These are phyloP conservation scores for Solanum ahanhuiri DNA, from an alignment of 257 asterid genomes.

Conservation along the genomic window DNA sequence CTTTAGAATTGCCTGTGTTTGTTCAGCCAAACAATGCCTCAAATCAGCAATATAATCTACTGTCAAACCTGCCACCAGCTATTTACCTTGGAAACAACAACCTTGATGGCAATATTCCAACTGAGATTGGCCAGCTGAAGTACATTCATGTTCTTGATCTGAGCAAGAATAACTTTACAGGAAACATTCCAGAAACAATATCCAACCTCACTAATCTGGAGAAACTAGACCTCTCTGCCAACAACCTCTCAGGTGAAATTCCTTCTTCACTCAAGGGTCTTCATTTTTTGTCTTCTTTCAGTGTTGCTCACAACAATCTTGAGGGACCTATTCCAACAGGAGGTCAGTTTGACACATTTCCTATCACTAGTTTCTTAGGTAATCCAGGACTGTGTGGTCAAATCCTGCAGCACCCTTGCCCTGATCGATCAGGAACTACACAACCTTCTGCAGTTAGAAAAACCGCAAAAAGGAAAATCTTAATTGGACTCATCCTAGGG, in stretches of 20 bases:
- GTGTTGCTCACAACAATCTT: slow-evolving; percentile 71
- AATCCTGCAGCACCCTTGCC: slow-evolving; percentile 39
- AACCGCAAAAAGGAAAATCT: slow-evolving; percentile 47
- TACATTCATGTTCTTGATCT: slow-evolving; percentile 63
- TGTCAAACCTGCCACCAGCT: slow-evolving; percentile 76
- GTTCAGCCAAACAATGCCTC: slow-evolving; percentile 80
- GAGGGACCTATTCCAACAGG: slow-evolving; percentile 81
- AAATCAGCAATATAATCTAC: slow-evolving; percentile 67
- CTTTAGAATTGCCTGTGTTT: slow-evolving; percentile 79
- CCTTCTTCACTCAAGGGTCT: slow-evolving; percentile 71
- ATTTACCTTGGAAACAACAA: slow-evolving; percentile 53
- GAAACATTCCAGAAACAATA: slow-evolving; percentile 65
- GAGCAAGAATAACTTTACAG: slow-evolving; percentile 55
- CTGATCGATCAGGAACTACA: slow-evolving; percentile 12
- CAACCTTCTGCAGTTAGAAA: slow-evolving; percentile 16
- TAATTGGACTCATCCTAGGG: slow-evolving; percentile 53
- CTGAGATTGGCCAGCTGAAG: slow-evolving; percentile 61
- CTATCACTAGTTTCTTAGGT: slow-evolving; percentile 57
- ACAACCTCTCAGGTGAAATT: slow-evolving; percentile 62
- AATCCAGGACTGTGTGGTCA: slow-evolving; percentile 70
- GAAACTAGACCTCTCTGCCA: slow-evolving; percentile 62
- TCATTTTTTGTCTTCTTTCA: slow-evolving; percentile 74
- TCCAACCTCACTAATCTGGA: slow-evolving; percentile 79
- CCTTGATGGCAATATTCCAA: slow-evolving; percentile 59
- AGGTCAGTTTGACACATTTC: slow-evolving; percentile 87